phyloP scores from a whole-genome alignment of 352 stramenopile genomes.

The Phytophthora foliorum region DNA sequence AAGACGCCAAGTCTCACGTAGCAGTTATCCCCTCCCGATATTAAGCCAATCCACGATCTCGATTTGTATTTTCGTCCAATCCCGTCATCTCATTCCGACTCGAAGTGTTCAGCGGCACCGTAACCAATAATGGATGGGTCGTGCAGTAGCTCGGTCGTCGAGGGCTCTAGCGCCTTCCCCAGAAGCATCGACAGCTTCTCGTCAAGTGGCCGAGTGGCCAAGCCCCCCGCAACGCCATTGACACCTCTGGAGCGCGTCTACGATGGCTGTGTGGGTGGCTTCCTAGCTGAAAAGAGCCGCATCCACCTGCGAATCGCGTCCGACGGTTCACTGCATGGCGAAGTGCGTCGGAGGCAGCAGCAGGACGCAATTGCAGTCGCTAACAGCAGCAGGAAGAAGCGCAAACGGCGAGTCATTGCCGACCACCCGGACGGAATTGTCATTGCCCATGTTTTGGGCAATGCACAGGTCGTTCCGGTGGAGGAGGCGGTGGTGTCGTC shows the following conservation, averaged over 20 bases:
- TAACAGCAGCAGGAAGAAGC: constrained; percentile 29
- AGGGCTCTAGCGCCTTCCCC: constrained; percentile 9
- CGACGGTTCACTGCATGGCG: constrained; percentile 48
- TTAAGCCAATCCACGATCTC: constrained; percentile 20
- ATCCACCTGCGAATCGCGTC: constrained; percentile 53
- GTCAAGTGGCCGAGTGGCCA: neutral
- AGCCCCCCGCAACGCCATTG: neutral
- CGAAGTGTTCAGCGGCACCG: neutral
- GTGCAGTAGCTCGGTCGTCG: constrained; percentile 4
- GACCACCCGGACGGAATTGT: constrained; percentile 39
- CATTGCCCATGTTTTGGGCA: constrained; percentile 46
- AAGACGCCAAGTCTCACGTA: neutral
- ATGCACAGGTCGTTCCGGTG: constrained; percentile 28
- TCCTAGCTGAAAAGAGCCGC: constrained; percentile 44
- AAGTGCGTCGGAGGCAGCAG: constrained; percentile 42
- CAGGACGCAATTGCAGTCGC: neutral
- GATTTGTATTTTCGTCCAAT: constrained; percentile 31
- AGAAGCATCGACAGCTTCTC: constrained; percentile 5
- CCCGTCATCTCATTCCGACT: neutral
- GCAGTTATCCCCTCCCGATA: constrained; percentile 4
- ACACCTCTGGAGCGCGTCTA: constrained; percentile 48
- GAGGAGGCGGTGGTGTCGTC: constrained; percentile 37
- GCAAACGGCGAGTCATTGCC: constrained; percentile 30
- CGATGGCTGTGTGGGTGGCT: constrained; percentile 57
- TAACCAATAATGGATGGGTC: constrained; percentile 22